These are phyloP conservation scores for Paramarasmius palmivorus DNA, from an alignment of 1,284 basidiomycete species.

Conservation along the genomic window DNA sequence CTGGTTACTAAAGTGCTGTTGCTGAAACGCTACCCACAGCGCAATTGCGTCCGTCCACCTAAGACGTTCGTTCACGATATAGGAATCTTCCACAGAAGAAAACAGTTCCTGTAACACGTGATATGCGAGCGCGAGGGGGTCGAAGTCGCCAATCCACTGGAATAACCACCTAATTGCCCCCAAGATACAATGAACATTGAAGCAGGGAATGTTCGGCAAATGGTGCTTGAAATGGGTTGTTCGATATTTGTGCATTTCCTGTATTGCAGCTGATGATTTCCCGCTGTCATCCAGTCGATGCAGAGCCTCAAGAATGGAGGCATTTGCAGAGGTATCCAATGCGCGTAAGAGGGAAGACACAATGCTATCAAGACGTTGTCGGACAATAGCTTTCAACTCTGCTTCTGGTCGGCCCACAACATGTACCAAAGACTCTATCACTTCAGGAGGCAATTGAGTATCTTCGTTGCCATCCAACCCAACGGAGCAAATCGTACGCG, in stretches of 20 bases:
- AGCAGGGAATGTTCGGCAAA: conserved; percentile 62
- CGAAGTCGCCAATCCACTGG: conserved; percentile 34
- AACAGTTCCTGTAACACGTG: conserved; percentile 79
- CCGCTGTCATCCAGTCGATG: conserved; percentile 20
- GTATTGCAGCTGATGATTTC: conserved; percentile 36
- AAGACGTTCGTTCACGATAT: conserved; percentile 86
- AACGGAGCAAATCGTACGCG: conserved; percentile 58
- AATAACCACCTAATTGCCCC: conserved; percentile 61
- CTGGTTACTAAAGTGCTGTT: conserved; percentile 54
- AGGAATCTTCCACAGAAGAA: conserved; percentile 62
- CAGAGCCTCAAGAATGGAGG: conserved; percentile 39
- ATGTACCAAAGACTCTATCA: background rate
- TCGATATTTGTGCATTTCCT: conserved; percentile 52
- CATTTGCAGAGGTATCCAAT: conserved; percentile 43
- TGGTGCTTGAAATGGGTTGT: conserved; percentile 49
- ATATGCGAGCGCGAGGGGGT: conserved; percentile 61
- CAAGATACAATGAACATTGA: conserved; percentile 49
- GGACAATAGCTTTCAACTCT: conserved; percentile 31
- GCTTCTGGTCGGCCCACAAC: conserved; percentile 30
- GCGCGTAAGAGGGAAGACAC: conserved; percentile 57
- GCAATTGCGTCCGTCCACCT: conserved; percentile 76
- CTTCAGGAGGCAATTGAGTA: background rate
- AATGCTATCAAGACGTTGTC: conserved; percentile 53
- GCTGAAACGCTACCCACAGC: conserved; percentile 67
- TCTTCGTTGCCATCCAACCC: conserved; percentile 30